Evolutionary conservation across 2,329 filamentous ascomycete genomes (phyloP), one percentile per base, ranked within the genome.

Genomic region (Cladophialophora yegresii): DNA sequence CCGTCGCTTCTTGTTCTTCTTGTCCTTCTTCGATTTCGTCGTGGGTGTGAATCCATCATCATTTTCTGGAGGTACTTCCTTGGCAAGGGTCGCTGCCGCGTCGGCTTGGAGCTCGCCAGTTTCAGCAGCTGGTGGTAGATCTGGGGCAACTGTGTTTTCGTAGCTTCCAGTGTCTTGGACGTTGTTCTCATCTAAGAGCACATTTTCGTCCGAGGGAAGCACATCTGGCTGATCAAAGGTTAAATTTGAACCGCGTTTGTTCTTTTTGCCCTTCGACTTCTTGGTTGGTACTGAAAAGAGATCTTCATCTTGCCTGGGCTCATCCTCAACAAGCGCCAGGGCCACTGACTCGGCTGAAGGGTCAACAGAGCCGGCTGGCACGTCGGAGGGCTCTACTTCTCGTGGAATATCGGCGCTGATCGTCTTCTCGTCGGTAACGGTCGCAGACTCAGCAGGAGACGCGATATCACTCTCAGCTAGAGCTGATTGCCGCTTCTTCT

Each of bases 1-100:
- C 9, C 56, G 22, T 10, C 56, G 36, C 36, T 66, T 61, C 49
- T 71, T 69, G 28, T 63, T 67, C 62, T 71, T 74, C 47, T 70
- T 69, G 16, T 74, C 71, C 64, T 77, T 78, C 64, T 64, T 69
- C 1, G 58, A 50, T 23, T 51, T 66, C 12, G 50, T 16, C 33
- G 23, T 59, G 33, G 49, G 59, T n/a, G 30, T n/a, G 30, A 30
- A 26, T 12, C 4, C 22, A 13, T 64, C 61, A 32, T 56, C 54
- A 45, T 20, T 36, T 3, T 62, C 64, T 22, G 54, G 56, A 30
- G 33, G 22, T 20, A 22, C 45, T 51, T 59, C 45, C 7, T 23
- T 20, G 50, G 26, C 40, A 3, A 30, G 30, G 22, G 30, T 26
- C 23, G 22, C 12, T 16, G 10, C 13, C n/a, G 45, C 16, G 28